These are phyloP conservation scores for Rhizopogon roseolus DNA, from an alignment of 768 basidiomycete species.

Conservation along the genomic window DNA sequence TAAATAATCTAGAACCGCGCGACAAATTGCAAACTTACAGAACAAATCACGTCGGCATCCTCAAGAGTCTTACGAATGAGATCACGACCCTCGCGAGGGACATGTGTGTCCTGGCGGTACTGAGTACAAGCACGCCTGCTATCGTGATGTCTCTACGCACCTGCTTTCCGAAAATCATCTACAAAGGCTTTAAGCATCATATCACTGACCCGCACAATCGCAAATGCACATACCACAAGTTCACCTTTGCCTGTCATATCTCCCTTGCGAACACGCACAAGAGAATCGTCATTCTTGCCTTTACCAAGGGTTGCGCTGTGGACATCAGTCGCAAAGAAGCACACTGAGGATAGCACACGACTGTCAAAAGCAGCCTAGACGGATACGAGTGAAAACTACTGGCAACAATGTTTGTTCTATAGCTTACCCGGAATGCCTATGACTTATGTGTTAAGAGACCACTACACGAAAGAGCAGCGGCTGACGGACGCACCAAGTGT, in stretches of 20 bases:
- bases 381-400: not conserved
- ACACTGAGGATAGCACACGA: conserved; percentile 78
- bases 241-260: conserved; percentile 79
- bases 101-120: conserved; percentile 77
- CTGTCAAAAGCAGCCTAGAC: conserved; percentile 81
- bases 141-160: conserved; percentile 28
- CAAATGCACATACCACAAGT: conserved; percentile 54
- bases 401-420: not conserved
- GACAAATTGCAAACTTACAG: conserved; percentile 44
- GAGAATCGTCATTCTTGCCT: conserved; percentile 79
- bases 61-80: conserved; percentile 81
- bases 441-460: conserved; percentile 1
- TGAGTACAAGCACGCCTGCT: not conserved
- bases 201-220: not conserved
- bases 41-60: conserved; percentile 65
- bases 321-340: conserved; percentile 95
- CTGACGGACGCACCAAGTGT: conserved; percentile 56
- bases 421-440: conserved; percentile 48
- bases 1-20: conserved; percentile 5
- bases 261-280: conserved; percentile 67
- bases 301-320: conserved; percentile 85
- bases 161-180: conserved; percentile 98
- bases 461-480: not conserved
- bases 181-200: not conserved
- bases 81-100: conserved; percentile 82